These are phyloP conservation scores for Astrocystis sublimbata DNA, from an alignment of 495 filamentous ascomycete species.

Conservation along the genomic window DNA sequence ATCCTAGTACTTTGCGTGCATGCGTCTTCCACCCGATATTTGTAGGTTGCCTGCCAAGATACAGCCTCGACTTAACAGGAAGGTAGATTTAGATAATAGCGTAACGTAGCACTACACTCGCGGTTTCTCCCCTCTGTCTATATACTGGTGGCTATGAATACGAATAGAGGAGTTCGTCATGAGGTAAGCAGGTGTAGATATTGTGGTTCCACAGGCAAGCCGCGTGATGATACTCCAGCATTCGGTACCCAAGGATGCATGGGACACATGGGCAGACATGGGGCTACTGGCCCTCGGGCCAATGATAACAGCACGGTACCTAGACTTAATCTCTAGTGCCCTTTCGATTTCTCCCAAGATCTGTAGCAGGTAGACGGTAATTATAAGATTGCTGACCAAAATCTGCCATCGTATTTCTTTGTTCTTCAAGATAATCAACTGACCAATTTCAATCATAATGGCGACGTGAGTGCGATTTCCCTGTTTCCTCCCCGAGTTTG, in stretches of 20 bases:
- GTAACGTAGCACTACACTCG: not conserved
- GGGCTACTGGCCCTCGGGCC: too few species aligned
- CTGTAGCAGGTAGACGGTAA: too few species aligned
- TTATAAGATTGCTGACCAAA: not conserved
- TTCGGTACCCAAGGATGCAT: too few species aligned
- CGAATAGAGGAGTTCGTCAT: constrained; percentile 15
- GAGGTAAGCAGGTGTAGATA: constrained; percentile 6
- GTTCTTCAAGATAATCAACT: not conserved
- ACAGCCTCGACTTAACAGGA: not conserved
- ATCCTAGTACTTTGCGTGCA: not conserved
- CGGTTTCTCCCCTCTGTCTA: constrained; percentile 9
- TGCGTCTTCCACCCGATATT: not conserved
- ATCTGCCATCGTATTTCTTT: not conserved
- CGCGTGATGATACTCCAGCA: too few species aligned
- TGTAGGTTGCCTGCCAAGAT: not conserved
- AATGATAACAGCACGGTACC: too few species aligned
- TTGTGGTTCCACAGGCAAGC: too few species aligned
- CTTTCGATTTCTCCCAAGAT: too few species aligned
- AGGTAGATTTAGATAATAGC: not conserved
- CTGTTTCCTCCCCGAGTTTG: not conserved
- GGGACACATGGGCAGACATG: too few species aligned
- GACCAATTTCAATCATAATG: not conserved
- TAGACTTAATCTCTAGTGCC: too few species aligned
- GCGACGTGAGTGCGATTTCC: constrained; percentile 16
- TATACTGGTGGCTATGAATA: too few species aligned